Base-by-base conservation (phyloP, 2,329 filamentous ascomycete genomes). In the Pseudogymnoascus sp. region DNA sequence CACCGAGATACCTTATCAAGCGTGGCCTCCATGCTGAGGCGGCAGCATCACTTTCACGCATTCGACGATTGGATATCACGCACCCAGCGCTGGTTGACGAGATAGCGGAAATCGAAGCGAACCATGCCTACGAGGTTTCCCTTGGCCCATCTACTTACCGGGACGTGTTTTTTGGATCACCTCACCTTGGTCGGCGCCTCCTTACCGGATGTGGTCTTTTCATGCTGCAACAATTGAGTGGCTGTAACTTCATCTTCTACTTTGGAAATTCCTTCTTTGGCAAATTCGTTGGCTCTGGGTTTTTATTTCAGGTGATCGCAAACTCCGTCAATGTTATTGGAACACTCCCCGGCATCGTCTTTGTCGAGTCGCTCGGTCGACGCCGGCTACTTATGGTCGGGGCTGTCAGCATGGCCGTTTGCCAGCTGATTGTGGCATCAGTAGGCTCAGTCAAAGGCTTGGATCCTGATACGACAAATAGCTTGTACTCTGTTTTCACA, bases 291-390 rank as follows among this genome's bases (percentile, higher is more conserved):
- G 69, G 76, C 18, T 83, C 82, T 64, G 81, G 88, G 1, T 90
- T 88, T 70, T 79, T 82, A 35, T 89, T 90, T 63, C 84, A 85
- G 15, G 80, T 92, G 68, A 90, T 91, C 66, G 86, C 89, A 68
- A 87, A 89, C 72, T 75, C 87, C 59, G 89, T 94, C 74, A 93
- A 93, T 70, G 84, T 90, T n/a, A 79, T 84, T 50, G 90, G 87
- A 4, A 93, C 89, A 1, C 73, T 93, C 62, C 88, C 89, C 1
- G 89, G 88, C 35, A 75, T 91, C 25, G 79, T 87, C 53, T 80
- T 91, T 57, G 89, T 94, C 62, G 90, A 94, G 71, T 84, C 83
- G 1, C 86, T 88, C 79, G 90, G 90, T 58, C 86, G 90, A 60
- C 86, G 90, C 15, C 84, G 80, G 60, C 78, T 93, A 3, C 79